Evolutionary conservation across 257 asterid genomes (phyloP), one percentile per base, ranked within the genome.

Genomic region (Dorcoceras hygrometricum): DNA sequence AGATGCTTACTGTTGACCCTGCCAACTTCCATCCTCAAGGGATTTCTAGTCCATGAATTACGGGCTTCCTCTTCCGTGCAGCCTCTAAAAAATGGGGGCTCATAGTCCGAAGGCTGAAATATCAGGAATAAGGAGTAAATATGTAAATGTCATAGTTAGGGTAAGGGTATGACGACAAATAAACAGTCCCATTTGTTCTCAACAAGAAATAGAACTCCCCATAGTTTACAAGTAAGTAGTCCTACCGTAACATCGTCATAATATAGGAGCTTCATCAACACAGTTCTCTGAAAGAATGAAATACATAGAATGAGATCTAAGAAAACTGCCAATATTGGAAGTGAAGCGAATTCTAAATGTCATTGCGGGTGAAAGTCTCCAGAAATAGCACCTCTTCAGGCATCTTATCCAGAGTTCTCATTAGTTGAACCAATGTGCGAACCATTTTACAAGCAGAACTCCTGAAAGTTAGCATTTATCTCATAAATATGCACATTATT

Each of bases 381-480:
- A 69, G 71, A 73, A 63, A 65, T 18, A 25, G 31, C 66, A 89
- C 96, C 97, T 93, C 96, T 66, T 88, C 91, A 51, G 97, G 97
- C 95, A 93, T 86, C 89, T 93, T 86, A 77, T 89, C 97, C 59
- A 89, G 83, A 69, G 97, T 93, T 79, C 98, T 87, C 98, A 93
- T 89, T 62, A 89, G 82, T 31, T 91, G 96, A 76, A 91, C 29
- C 74, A 88, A 74, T 48, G 96, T 88, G 31, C 95, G 89, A 31
- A 91, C 91, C 96, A 91, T 91, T 83, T 91, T 91, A 83, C 98
- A 91, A 62, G 96, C 96, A 25, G 96, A 91, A 65, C 95, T 91
- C 91, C 98, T 91, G 87, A 72, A 79, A 71, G 39, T 39, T 43
- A 62, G 24, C 34, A 69, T 36, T 72, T 54, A 61, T 64, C 61